Evolutionary conservation across 768 basidiomycete species (phyloP), one percentile per base, ranked within the genome.

Genomic region (Leucosporidium yakuticum): DNA sequence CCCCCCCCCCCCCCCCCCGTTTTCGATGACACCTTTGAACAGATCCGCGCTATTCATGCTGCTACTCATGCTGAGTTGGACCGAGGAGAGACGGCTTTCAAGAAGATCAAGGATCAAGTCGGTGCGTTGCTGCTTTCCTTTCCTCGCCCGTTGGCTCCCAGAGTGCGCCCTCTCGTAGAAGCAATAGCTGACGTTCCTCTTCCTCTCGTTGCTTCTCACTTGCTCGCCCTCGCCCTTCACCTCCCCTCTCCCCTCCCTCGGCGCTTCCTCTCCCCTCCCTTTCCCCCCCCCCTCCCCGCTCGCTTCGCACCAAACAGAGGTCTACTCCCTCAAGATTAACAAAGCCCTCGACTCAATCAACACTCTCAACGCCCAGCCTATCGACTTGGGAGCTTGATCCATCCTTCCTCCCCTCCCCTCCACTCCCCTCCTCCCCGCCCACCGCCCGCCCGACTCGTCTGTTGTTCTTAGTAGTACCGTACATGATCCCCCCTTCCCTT

Each of bases 271-370:
- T 36, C 29, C n/a, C 54, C 25, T 44, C n/a, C 21, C 11, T n/a
- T 9, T 20, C n/a, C 29, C 11, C 23, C 21, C 11, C 3, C 17
- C 32, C 34, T 39, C 39, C 47, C 6, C 9, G 17, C 29, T 29
- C 31, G 4, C 1, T 23, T 62, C 19, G 8, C 15, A n/a, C 17
- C 23, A 54, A 44, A 15, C 39, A 67, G 69, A 44, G 9, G 49
- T 64, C 9, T 72, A 72, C 50, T 69, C 67, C 47, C 64, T 69
- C 31, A 59, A 62, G 20, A 54, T 72, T 25, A 72, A 72, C 65
- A 67, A 69, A 25, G 65, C 64, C 6, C 65, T 72, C 62, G 71
- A 72, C 65, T 63, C 70, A 54, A 27, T 71, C 64, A 71, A 66
- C 59, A 48, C 56, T 56, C 58, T 61, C 23, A 68, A 54, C 62